A percentile compares a stretch with the other conserved stretches of the same genome.
Evolutionary conservation across 139 green algal genomes (phyloP).

Genomic region (Tetraselmis striata): DNA sequence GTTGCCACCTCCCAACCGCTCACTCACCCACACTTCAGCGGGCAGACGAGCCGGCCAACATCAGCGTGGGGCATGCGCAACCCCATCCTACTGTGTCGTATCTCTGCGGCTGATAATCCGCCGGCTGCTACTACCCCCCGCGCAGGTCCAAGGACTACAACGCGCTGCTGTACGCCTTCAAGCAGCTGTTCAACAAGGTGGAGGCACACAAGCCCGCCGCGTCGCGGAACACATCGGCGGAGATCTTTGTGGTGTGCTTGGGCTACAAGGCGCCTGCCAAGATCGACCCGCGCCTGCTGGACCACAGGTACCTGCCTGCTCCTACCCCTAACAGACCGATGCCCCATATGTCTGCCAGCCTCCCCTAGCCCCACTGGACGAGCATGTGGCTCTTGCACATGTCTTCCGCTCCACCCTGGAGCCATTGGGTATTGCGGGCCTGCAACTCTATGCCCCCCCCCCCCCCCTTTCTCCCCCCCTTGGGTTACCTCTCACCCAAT

Average conservation of each 20-base stretch:
- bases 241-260: constrained; percentile 96
- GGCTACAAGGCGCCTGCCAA: constrained; percentile 94
- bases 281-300: constrained; percentile 94
- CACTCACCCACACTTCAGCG: neutral
- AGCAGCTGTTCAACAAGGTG: constrained; percentile 94
- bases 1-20: neutral
- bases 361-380: neutral
- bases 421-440: no score
- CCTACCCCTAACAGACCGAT: constrained; percentile 2
- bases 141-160: constrained; percentile 92
- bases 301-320: constrained; percentile 67
- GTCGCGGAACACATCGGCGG: constrained; percentile 82
- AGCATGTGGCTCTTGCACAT: neutral
- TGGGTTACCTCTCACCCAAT: no score
- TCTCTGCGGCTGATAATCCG: no score
- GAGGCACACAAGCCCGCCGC: constrained; percentile 91
- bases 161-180: constrained; percentile 92
- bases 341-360: constrained; percentile 1
- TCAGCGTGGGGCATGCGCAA: no score
- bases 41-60: neutral
- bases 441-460: no score
- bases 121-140: no score
- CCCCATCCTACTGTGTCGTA: no score
- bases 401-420: neutral
- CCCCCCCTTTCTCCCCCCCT: no score